Evolutionary conservation across 176 grass and related monocot species (phyloP).

Genomic region (Carex cristatella): DNA sequence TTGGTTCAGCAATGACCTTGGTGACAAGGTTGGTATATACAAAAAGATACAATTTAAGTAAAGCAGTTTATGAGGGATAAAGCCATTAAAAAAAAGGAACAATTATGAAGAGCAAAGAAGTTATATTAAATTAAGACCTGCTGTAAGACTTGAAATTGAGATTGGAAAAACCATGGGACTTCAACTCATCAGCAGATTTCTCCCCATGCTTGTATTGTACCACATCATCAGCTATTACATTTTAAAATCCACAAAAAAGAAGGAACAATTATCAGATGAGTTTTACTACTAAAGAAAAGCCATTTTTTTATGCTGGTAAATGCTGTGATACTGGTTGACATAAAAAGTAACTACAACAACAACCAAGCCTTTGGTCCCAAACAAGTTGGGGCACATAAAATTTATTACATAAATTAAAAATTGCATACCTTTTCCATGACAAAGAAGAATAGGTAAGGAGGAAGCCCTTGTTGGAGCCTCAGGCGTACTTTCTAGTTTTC

Average conservation of each 20-base stretch:
- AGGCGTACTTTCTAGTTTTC: slow-evolving; percentile 73
- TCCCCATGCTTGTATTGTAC: slow-evolving; percentile 81
- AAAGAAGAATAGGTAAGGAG: slow-evolving; percentile 83
- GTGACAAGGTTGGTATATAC: neutral
- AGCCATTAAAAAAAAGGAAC: neutral
- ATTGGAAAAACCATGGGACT: slow-evolving; percentile 71
- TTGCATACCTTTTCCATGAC: slow-evolving; percentile 84
- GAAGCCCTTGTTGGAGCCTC: slow-evolving; percentile 74
- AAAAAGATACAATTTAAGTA: neutral
- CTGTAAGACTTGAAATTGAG: slow-evolving; percentile 77
- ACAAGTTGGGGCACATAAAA: neutral
- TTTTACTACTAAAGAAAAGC: neutral
- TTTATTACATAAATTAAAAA: neutral
- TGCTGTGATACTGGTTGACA: neutral
- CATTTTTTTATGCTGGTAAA: neutral
- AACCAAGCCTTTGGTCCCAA: too few species aligned
- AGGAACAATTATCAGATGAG: neutral
- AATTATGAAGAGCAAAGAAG: neutral
- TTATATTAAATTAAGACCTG: slow-evolving; percentile 34
- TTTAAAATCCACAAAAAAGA: slow-evolving; percentile 7
- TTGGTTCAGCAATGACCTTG: neutral
- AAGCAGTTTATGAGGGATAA: neutral
- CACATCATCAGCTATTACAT: slow-evolving; percentile 79
- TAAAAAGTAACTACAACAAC: neutral
- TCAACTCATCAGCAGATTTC: slow-evolving; percentile 63